Conservation (phyloP, 306 rosid genomes). For the Lathyrus oleraceus region DNA sequence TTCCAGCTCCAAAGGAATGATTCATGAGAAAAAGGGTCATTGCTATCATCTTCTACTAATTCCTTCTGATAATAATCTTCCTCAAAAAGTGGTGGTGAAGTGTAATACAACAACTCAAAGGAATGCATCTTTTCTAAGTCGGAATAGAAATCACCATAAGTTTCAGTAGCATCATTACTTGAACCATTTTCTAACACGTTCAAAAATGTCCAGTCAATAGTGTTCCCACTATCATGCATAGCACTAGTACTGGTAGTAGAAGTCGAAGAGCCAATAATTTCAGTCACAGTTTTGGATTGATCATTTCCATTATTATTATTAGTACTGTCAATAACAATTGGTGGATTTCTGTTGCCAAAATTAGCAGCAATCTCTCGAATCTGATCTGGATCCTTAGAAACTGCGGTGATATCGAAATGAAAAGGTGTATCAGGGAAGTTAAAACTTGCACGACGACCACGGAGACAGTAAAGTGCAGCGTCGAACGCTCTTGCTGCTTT, state of each 20-base stretch:
- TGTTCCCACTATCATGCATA: background rate
- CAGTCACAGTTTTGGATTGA: no score
- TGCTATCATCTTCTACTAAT: background rate
- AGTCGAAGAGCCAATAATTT: background rate
- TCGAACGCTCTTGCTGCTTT: constrained; percentile 83
- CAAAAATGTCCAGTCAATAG: constrained; percentile 57
- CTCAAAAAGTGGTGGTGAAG: constrained; percentile 17
- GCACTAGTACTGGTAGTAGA: constrained; percentile 4
- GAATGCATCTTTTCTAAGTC: constrained; percentile 43
- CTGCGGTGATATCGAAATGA: background rate
- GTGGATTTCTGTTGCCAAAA: constrained; percentile 40
- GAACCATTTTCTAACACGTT: constrained; percentile 30
- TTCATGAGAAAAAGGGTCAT: constrained; percentile 36
- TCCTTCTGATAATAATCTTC: background rate
- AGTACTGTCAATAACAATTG: background rate
- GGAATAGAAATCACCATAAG: constrained; percentile 11
- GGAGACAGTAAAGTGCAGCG: constrained; percentile 42
- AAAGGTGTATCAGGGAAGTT: constrained; percentile 59
- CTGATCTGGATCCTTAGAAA: constrained; percentile 32
- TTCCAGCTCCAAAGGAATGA: constrained; percentile 58
- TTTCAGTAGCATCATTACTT: background rate
- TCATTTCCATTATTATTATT: background rate
- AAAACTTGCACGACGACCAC: constrained; percentile 55
- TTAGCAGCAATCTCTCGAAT: constrained; percentile 58
- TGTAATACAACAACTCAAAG: constrained; percentile 34